Evolutionary conservation across 2,329 filamentous ascomycete species (phyloP), one percentile per base, ranked within the genome.

Genomic region (Kalmusia sp.): DNA sequence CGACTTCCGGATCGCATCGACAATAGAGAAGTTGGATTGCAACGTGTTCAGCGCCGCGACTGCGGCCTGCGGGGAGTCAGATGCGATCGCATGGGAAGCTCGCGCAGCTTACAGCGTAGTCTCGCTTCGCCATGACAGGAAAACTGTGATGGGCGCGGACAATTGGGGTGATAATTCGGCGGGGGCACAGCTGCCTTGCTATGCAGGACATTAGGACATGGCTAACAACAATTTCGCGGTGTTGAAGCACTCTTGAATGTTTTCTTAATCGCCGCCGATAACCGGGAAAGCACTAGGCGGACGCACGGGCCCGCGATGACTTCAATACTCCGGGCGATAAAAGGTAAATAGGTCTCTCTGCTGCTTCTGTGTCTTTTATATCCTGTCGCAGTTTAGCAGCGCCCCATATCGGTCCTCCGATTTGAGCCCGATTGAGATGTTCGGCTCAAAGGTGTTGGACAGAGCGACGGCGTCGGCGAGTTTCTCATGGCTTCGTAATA

Each of bases 1-100:
- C 15, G 88, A 89, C 71, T 90, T 90, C 49, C 87, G 84, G 46
- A 95, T 87, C 45, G 88, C 87, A 70, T 96, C 87, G 15, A 97
- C 84, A 53, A 90, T 80, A 33, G 88, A 83, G 64, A 87, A 88
- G 73, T 96, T 96, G 50, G 89, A 89, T 67, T 93, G 89, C 49
- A 96, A 82, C 43, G 85, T 85, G 62, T 91, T 88, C 62, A 96
- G 85, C 51, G 88, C 87, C 49, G 82, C 74, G 33, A 96, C 86
- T 31, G 92, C 92, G 62, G 87, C 85, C 76, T 88, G 74, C 14
- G 17, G 27, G 43, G 19, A 28, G 54, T 73, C 52, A 72, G 63
- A 54, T 22, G 17, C 38, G 21, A 14, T 40, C 14, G 25, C 27
- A 19, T 24, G 8, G 37, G 24, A n/a, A 15, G 15, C 38, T 31